phyloP scores from a whole-genome alignment of 495 filamentous ascomycete species.

The Cairneyella variabilis region DNA sequence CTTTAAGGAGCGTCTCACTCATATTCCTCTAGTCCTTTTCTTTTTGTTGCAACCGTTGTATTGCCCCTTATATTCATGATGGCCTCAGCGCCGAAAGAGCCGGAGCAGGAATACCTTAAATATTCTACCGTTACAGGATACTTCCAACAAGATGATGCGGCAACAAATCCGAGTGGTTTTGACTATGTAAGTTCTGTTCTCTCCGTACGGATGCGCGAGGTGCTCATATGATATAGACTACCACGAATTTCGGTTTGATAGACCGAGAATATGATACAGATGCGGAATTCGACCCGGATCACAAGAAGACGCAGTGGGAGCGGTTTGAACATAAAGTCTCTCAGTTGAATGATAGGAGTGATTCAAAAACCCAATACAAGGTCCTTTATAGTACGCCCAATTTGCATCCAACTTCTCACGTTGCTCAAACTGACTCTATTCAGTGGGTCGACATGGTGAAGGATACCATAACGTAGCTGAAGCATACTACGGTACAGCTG shows the following conservation, averaged over 20 bases:
- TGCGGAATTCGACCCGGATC: conserved; percentile 28
- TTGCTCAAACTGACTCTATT: background rate
- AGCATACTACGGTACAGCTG: conserved; percentile 59
- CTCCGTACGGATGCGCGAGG: no score
- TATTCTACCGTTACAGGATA: conserved; percentile 66
- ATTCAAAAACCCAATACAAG: conserved; percentile 55
- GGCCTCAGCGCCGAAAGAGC: conserved; percentile 9
- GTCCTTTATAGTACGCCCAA: conserved; percentile 49
- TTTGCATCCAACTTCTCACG: background rate
- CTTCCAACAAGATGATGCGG: conserved; percentile 65
- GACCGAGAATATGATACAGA: conserved; percentile 53
- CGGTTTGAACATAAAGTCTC: conserved; percentile 56
- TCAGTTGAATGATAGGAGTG: conserved; percentile 46
- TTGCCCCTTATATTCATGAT: conserved; percentile 18
- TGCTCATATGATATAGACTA: conserved; percentile 37
- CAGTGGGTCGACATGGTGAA: conserved; percentile 63
- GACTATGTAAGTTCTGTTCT: conserved; percentile 58
- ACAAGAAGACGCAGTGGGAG: conserved; percentile 59
- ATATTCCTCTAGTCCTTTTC: conserved; percentile 22
- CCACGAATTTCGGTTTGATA: conserved; percentile 64
- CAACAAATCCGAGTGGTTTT: conserved; percentile 59
- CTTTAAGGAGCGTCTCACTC: no score
- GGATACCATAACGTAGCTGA: conserved; percentile 67
- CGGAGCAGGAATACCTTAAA: conserved; percentile 35
- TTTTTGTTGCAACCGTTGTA: conserved; percentile 18